Conservation (phyloP, 73 alveolate species). For the Blepharisma stoltei region DNA sequence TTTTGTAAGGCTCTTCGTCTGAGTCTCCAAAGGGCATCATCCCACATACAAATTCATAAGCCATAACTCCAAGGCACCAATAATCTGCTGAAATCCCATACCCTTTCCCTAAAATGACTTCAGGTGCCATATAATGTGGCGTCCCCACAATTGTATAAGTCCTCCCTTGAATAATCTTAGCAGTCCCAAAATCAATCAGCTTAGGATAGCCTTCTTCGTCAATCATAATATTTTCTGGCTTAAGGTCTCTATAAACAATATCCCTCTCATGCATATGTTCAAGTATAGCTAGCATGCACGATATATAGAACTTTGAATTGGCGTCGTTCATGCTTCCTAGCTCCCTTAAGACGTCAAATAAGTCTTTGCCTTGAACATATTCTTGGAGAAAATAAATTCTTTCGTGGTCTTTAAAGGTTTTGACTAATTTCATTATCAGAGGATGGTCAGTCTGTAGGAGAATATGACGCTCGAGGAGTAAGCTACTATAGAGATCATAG, state of each 20-base stretch:
- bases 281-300: constrained; percentile 33
- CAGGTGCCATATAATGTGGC: constrained; percentile 64
- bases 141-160: constrained; percentile 52
- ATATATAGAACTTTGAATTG: constrained; percentile 42
- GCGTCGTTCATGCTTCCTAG: constrained; percentile 36
- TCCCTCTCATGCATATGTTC: constrained; percentile 62
- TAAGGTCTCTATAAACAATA: constrained; percentile 62
- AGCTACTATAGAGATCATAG: constrained; percentile 27
- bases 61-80: constrained; percentile 48
- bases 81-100: constrained; percentile 48
- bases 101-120: constrained; percentile 52
- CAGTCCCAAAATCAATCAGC: constrained; percentile 71
- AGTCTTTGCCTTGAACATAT: constrained; percentile 42
- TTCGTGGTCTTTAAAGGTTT: constrained; percentile 20
- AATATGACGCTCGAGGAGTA: constrained; percentile 33
- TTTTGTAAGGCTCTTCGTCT: constrained; percentile 39
- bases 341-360: constrained; percentile 42
- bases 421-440: constrained; percentile 30
- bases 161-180: constrained; percentile 44
- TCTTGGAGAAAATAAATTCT: constrained; percentile 31
- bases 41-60: constrained; percentile 56
- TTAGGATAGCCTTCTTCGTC: constrained; percentile 68
- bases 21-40: constrained; percentile 43
- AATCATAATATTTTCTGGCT: constrained; percentile 73
- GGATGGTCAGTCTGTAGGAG: constrained; percentile 37